A percentile compares a stretch with the other conserved stretches of the same genome.
Conservation (phyloP, 2,329 filamentous ascomycete genomes). For the Xylariaceae sp. region DNA sequence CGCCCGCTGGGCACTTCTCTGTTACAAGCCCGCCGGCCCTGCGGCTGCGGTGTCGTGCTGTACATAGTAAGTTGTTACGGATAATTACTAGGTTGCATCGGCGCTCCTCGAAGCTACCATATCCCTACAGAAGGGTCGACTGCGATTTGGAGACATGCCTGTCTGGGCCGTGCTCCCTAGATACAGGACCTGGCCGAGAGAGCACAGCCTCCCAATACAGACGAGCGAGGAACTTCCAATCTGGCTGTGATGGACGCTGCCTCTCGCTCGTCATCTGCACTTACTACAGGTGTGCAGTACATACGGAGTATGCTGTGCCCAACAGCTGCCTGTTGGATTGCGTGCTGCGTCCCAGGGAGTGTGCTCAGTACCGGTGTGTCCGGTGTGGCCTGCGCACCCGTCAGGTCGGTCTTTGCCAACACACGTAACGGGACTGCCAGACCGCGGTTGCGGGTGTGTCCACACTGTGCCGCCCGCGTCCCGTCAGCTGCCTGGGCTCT, state of each 20-base stretch:
- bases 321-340: no score
- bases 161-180: no score
- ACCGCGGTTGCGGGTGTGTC: no score
- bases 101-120: conserved; percentile 18
- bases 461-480: no score
- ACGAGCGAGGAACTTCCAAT: conserved; percentile 15
- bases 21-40: neutral
- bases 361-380: no score
- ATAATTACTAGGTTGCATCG: conserved; percentile 20
- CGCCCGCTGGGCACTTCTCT: neutral
- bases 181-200: conserved; percentile 8
- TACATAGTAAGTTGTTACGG: conserved; percentile 15
- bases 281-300: neutral
- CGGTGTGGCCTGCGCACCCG: no score
- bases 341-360: no score
- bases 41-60: conserved; percentile 5
- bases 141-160: no score
- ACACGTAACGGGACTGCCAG: no score
- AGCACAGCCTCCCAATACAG: conserved; percentile 12
- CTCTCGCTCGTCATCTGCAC: neutral
- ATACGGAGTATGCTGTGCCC: no score
- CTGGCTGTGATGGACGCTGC: conserved; percentile 9
- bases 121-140: conserved; percentile 14
- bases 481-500: no score
- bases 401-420: no score